A percentile compares a stretch with the other conserved stretches of the same genome.
These are phyloP conservation scores for Termitomyces sp. DNA, from an alignment of 768 basidiomycete genomes.

Conservation along the genomic window DNA sequence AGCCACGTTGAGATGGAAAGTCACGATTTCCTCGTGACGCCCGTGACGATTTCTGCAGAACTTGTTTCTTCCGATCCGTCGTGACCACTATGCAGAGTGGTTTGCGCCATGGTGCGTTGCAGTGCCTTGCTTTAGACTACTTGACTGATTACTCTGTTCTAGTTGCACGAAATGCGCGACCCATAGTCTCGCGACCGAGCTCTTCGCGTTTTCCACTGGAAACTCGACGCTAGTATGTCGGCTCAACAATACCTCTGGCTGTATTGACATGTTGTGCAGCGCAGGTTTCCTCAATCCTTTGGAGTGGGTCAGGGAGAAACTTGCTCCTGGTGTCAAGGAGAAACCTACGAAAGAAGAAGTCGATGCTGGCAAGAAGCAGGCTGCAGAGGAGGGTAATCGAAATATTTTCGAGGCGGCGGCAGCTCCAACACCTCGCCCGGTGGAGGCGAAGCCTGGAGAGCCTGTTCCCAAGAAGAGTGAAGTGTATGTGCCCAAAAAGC, in stretches of 20 bases:
- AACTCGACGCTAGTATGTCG: constrained; percentile 42
- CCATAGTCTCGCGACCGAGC: constrained; percentile 6
- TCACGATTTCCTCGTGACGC: constrained; percentile 9
- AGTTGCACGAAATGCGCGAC: constrained; percentile 10
- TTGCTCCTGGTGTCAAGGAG: constrained; percentile 46
- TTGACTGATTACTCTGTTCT: not conserved
- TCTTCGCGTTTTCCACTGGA: constrained; percentile 29
- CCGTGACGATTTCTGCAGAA: constrained; percentile 10
- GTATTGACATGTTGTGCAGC: constrained; percentile 18
- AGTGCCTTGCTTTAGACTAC: constrained; percentile 10
- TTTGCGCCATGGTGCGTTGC: constrained; percentile 21
- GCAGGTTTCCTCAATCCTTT: constrained; percentile 56
- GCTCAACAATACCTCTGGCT: not conserved
- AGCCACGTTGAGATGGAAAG: constrained; percentile 10
- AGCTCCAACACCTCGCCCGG: constrained; percentile 9
- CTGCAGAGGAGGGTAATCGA: constrained; percentile 39
- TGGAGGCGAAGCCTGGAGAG: not conserved
- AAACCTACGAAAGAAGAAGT: constrained; percentile 43
- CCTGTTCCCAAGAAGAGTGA: not conserved
- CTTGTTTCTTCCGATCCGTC: constrained; percentile 7
- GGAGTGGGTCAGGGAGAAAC: constrained; percentile 60
- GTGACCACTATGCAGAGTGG: constrained; percentile 15
- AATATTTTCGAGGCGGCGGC: constrained; percentile 48
- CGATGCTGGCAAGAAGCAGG: constrained; percentile 40
- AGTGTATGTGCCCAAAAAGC: constrained; percentile 11